Evolutionary conservation across 2,329 filamentous ascomycete genomes (phyloP).

Genomic region (Colletotrichum truncatum): DNA sequence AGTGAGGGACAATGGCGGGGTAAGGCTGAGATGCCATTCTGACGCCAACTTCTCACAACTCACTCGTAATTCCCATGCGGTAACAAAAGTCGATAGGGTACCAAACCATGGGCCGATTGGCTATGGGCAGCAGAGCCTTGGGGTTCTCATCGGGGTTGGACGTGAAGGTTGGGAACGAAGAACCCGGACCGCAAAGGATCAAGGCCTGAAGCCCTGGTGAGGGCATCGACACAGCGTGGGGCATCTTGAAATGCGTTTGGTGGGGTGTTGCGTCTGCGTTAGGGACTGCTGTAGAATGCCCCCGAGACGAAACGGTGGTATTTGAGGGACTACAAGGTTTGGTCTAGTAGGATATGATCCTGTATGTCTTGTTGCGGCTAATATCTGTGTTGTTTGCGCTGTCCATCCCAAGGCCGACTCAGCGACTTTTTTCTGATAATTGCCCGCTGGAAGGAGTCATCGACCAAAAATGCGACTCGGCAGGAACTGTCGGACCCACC

Average conservation of each 20-base stretch:
- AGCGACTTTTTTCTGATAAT: conserved; percentile 4
- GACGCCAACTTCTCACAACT: conserved; percentile 37
- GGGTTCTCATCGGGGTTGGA: conserved; percentile 82
- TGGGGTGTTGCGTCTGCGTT: conserved; percentile 15
- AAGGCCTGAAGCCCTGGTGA: conserved; percentile 83
- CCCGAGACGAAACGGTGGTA: neutral
- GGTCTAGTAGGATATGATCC: neutral
- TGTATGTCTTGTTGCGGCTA: neutral
- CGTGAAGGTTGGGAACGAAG: conserved; percentile 84
- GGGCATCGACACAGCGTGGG: conserved; percentile 78
- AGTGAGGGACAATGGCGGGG: neutral
- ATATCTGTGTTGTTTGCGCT: neutral
- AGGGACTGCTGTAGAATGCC: neutral
- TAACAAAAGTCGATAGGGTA: conserved; percentile 89
- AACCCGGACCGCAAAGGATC: conserved; percentile 84
- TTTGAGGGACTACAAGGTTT: neutral
- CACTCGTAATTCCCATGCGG: conserved; percentile 80
- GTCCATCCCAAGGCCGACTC: neutral
- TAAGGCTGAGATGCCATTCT: neutral
- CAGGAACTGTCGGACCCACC: conserved; percentile 1
- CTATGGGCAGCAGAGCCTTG: conserved; percentile 83
- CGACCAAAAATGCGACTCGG: conserved; percentile 19
- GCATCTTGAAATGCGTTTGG: conserved; percentile 61
- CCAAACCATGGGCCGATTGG: conserved; percentile 90
- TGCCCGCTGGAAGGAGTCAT: conserved; percentile 19